These are phyloP conservation scores for Symbiotaphrina buchneri DNA, from an alignment of 495 filamentous ascomycete species.

Conservation along the genomic window DNA sequence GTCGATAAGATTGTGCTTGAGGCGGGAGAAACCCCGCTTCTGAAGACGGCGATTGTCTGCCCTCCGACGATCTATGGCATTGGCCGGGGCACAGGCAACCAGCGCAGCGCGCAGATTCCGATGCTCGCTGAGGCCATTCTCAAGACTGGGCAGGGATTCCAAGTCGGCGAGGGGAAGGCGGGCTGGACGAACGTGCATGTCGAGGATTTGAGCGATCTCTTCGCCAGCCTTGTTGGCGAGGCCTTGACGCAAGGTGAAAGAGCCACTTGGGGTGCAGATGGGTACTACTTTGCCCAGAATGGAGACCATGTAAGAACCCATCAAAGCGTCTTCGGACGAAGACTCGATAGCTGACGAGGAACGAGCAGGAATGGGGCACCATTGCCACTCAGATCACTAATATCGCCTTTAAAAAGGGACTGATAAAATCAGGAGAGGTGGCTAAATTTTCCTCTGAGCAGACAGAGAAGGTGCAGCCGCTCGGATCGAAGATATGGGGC, in stretches of 20 bases:
- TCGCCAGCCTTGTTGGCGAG: neutral
- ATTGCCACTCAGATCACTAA: neutral
- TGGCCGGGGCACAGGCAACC: neutral
- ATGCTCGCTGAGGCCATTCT: neutral
- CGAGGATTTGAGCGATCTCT: neutral
- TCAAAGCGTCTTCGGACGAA: too few species aligned
- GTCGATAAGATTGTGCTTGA: conserved; percentile 36
- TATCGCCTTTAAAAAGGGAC: neutral
- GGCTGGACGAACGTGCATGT: conserved; percentile 1
- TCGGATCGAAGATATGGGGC: neutral
- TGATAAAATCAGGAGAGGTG: neutral
- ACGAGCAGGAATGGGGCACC: neutral
- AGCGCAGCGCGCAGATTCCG: neutral
- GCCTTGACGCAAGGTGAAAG: conserved; percentile 11
- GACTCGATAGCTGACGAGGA: conserved; percentile 4
- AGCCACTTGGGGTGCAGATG: conserved; percentile 50
- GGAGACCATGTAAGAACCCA: conserved; percentile 31
- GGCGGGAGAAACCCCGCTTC: conserved; percentile 19
- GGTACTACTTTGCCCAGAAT: conserved; percentile 56
- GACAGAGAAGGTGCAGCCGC: neutral
- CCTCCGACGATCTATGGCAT: conserved; percentile 49
- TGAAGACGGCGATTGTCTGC: conserved; percentile 50
- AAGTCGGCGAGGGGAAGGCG: neutral
- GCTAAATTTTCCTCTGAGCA: neutral
- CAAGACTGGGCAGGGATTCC: neutral